These are phyloP conservation scores for Zelopaecilomyces penicillatus DNA, from an alignment of 2,329 filamentous ascomycete species.

Conservation along the genomic window DNA sequence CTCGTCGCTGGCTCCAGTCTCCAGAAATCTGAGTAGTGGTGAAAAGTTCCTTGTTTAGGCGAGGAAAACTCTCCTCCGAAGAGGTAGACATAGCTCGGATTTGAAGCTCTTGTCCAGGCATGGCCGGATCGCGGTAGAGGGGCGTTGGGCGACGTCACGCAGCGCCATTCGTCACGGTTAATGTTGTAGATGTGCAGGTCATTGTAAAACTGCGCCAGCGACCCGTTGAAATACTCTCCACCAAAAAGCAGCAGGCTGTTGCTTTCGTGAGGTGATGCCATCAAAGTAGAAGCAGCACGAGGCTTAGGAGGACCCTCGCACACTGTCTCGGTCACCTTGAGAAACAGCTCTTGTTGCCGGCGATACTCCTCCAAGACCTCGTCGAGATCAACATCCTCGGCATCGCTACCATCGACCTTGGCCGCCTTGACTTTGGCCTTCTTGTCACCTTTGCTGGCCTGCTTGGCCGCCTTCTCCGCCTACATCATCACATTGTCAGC, in stretches of 20 bases:
- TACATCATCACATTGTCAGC: conserved; percentile 10
- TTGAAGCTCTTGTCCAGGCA: conserved; percentile 86
- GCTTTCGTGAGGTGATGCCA: conserved; percentile 76
- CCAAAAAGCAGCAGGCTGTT: conserved; percentile 90
- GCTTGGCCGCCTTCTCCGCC: conserved; percentile 64
- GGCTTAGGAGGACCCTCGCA: conserved; percentile 65
- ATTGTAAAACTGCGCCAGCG: conserved; percentile 65
- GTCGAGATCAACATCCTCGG: conserved; percentile 87
- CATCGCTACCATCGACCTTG: conserved; percentile 73
- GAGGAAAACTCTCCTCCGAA: conserved; percentile 96
- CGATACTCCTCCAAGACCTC: conserved; percentile 88
- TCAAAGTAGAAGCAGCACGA: conserved; percentile 69
- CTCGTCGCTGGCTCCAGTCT: conserved; percentile 71
- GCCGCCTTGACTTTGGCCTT: conserved; percentile 65
- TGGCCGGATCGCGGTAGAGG: conserved; percentile 87
- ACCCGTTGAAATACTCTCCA: conserved; percentile 92
- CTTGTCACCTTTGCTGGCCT: conserved; percentile 84
- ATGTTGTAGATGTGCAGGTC: conserved; percentile 65
- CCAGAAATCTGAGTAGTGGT: conserved; percentile 99
- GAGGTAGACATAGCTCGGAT: conserved; percentile 75
- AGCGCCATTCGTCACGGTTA: conserved; percentile 81
- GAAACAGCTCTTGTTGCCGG: conserved; percentile 84
- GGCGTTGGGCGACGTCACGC: conserved; percentile 82
- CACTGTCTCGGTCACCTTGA: conserved; percentile 81
- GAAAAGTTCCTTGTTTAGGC: conserved; percentile 96